Percentiles rank a stretch among this genome's conserved stretches.
Evolutionary conservation across 257 asterid genomes (phyloP).

Genomic region (Solanum pennellii): DNA sequence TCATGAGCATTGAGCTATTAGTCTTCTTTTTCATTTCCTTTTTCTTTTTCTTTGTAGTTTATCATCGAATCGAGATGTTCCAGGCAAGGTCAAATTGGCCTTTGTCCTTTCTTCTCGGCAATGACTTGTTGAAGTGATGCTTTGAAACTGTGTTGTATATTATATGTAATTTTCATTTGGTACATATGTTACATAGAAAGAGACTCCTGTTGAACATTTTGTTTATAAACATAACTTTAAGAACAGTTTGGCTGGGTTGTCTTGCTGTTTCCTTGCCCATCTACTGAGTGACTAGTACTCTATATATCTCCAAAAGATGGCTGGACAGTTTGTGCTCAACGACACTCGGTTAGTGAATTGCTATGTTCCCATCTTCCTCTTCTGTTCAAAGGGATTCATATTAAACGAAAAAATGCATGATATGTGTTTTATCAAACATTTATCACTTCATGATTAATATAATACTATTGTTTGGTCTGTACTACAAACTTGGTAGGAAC

Average conservation of each 20-base stretch:
- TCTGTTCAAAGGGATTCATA: not conserved
- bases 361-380: not conserved
- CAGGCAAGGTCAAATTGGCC: not conserved
- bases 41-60: not conserved
- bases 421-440: not conserved
- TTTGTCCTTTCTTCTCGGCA: constrained; percentile 10
- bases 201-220: constrained; percentile 2
- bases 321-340: not conserved
- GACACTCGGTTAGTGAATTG: not conserved
- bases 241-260: not conserved
- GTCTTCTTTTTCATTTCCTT: constrained; percentile 11
- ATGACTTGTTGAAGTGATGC: constrained; percentile 19
- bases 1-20: constrained; percentile 11
- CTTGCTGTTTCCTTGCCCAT: not conserved
- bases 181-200: constrained; percentile 14
- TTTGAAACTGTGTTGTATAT: constrained; percentile 39
- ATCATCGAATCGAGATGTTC: constrained; percentile 6
- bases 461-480: not conserved
- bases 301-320: not conserved
- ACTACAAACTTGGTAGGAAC: not conserved
- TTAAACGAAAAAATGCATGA: not conserved
- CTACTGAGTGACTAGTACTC: not conserved
- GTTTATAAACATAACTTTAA: constrained; percentile 11
- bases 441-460: not conserved
- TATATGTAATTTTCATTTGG: constrained; percentile 23